Percentiles rank a stretch among this genome's conserved stretches.
These are phyloP conservation scores for Aspergillus sp. DNA, from an alignment of 2,329 filamentous ascomycete genomes.

Conservation along the genomic window DNA sequence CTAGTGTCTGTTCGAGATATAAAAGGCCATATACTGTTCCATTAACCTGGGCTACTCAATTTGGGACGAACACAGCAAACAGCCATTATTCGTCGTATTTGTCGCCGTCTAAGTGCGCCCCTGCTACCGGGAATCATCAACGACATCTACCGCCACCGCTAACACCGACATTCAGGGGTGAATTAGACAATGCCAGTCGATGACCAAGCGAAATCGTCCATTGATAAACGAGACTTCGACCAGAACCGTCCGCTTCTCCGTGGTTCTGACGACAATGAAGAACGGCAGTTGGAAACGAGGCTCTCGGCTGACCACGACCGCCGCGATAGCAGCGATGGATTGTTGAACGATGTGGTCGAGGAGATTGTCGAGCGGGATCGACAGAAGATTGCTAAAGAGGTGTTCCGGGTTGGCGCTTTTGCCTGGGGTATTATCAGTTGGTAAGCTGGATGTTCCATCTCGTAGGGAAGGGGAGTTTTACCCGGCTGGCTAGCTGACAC, in stretches of 20 bases:
- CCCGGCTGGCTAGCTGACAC: not conserved
- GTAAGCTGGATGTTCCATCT: conserved; percentile 22
- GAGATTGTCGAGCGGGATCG: conserved; percentile 53
- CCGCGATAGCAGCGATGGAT: conserved; percentile 27
- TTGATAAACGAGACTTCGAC: conserved; percentile 43
- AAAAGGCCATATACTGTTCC: too few species aligned
- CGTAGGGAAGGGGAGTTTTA: not conserved
- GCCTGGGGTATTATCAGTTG: conserved; percentile 54
- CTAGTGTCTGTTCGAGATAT: too few species aligned
- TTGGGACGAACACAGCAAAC: too few species aligned
- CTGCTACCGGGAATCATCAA: too few species aligned
- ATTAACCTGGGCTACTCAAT: too few species aligned
- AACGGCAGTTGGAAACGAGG: conserved; percentile 19
- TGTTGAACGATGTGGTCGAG: conserved; percentile 54
- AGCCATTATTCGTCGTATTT: too few species aligned
- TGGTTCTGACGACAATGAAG: conserved; percentile 13
- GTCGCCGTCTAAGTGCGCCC: too few species aligned
- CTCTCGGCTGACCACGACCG: conserved; percentile 13
- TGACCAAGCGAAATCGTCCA: conserved; percentile 12
- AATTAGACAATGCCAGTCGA: conserved; percentile 16
- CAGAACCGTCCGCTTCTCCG: conserved; percentile 29
- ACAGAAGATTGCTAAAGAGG: conserved; percentile 44
- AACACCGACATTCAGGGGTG: too few species aligned
- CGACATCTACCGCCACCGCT: too few species aligned
- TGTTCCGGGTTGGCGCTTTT: conserved; percentile 50